phyloP scores from a whole-genome alignment of 176 grass and related monocot species.

The Areca catechu region DNA sequence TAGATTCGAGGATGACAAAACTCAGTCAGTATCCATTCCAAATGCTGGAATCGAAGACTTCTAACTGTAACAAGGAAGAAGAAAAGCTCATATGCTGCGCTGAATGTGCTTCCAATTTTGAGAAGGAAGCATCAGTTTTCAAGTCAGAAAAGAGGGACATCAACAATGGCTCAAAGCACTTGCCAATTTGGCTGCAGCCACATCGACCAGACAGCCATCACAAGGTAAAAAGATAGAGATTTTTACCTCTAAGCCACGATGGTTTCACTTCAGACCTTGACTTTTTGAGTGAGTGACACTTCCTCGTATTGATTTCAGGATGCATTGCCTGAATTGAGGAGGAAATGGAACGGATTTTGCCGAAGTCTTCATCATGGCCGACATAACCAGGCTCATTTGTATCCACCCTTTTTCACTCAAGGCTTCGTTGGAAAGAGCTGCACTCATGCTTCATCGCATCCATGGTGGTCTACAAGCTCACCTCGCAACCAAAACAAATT shows the following conservation, averaged over 20 bases:
- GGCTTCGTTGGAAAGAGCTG: background rate
- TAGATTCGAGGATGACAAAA: constrained; percentile 31
- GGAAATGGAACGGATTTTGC: constrained; percentile 85
- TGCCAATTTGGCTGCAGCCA: constrained; percentile 46
- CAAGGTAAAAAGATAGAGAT: constrained; percentile 33
- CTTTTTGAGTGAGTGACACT: background rate
- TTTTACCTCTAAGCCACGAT: no score
- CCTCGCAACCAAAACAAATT: constrained; percentile 23
- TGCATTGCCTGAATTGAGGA: constrained; percentile 58
- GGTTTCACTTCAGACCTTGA: background rate
- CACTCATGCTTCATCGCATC: constrained; percentile 12
- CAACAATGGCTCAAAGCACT: constrained; percentile 16
- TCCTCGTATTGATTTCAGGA: constrained; percentile 16
- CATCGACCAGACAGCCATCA: constrained; percentile 20
- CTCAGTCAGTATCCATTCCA: constrained; percentile 24
- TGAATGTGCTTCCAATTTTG: constrained; percentile 67
- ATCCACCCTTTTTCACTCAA: constrained; percentile 16
- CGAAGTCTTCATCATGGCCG: constrained; percentile 47
- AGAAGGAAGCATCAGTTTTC: constrained; percentile 51
- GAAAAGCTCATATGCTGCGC: constrained; percentile 50
- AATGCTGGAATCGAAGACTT: constrained; percentile 23
- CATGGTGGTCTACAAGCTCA: constrained; percentile 32
- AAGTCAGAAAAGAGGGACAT: constrained; percentile 25
- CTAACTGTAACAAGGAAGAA: constrained; percentile 27
- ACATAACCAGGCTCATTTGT: constrained; percentile 20